These are phyloP conservation scores for Tilletia setariae DNA, from an alignment of 1,284 basidiomycete genomes.

Conservation along the genomic window DNA sequence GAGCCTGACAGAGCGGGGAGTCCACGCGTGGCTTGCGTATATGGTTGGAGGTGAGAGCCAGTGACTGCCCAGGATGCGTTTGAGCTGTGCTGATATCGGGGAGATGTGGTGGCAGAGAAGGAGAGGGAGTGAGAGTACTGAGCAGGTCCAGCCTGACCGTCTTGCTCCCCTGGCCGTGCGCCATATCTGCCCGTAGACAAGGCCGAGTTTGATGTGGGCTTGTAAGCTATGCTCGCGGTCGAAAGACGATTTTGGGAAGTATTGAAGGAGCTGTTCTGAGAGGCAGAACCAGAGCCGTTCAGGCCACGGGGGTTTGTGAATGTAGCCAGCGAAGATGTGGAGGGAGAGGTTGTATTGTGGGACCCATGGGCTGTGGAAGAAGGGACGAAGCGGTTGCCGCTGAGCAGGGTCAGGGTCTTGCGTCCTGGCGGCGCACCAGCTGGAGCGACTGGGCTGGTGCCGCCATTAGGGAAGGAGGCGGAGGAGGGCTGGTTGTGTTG, in stretches of 20 bases:
- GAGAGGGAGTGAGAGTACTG: constrained; percentile 13
- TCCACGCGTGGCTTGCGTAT: not conserved
- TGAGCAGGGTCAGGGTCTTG: constrained; percentile 13
- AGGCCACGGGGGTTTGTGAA: not conserved
- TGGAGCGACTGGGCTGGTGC: no score
- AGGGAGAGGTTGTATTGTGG: not conserved
- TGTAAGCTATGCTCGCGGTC: not conserved
- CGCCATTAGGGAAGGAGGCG: no score
- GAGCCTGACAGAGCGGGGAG: not conserved
- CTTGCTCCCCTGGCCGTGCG: not conserved
- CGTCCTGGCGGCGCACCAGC: not conserved
- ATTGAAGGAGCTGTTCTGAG: not conserved
- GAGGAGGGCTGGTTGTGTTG: no score
- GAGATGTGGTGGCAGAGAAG: constrained; percentile 1
- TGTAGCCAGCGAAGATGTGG: not conserved
- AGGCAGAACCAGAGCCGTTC: not conserved
- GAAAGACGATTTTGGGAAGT: not conserved
- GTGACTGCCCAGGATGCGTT: not conserved
- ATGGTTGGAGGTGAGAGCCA: not conserved
- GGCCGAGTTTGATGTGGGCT: not conserved
- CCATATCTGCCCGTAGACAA: not conserved
- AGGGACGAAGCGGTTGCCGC: not conserved
- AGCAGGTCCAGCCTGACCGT: not conserved
- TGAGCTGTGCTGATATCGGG: constrained; percentile 5
- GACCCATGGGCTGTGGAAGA: not conserved